Percentiles rank a stretch among this genome's conserved stretches.
phyloP scores from a whole-genome alignment of 2,329 filamentous ascomycete species.

The Pseudopithomyces chartarum region DNA sequence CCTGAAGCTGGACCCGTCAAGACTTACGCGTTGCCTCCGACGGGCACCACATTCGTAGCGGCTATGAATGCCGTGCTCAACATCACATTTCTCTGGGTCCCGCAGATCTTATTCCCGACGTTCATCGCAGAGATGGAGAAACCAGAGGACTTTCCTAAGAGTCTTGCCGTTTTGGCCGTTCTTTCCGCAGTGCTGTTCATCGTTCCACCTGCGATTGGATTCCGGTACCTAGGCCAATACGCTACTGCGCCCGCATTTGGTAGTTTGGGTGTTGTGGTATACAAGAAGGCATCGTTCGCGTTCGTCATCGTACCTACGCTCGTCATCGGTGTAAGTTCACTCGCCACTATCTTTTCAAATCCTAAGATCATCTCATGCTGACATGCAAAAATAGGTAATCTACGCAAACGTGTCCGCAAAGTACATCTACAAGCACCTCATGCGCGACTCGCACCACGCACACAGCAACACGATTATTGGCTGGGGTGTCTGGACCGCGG shows the following conservation, averaged over 20 bases:
- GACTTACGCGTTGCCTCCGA: slow-evolving; percentile 69
- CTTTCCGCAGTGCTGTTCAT: slow-evolving; percentile 71
- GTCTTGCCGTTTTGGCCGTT: slow-evolving; percentile 48
- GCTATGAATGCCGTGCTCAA: slow-evolving; percentile 91
- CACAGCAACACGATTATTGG: slow-evolving; percentile 79
- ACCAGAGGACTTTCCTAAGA: slow-evolving; percentile 82
- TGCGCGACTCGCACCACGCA: slow-evolving; percentile 79
- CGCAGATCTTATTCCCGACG: slow-evolving; percentile 89
- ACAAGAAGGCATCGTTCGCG: slow-evolving; percentile 87
- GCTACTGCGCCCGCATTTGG: slow-evolving; percentile 87
- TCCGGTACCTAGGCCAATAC: slow-evolving; percentile 62
- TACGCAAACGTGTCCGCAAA: slow-evolving; percentile 90
- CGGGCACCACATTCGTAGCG: slow-evolving; percentile 78
- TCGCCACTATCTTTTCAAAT: no score
- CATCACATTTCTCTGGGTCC: slow-evolving; percentile 95
- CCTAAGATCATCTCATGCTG: not conserved
- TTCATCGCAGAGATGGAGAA: slow-evolving; percentile 95
- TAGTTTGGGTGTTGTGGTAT: slow-evolving; percentile 72
- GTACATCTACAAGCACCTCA: slow-evolving; percentile 92
- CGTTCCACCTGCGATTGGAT: not conserved
- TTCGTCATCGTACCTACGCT: slow-evolving; percentile 97
- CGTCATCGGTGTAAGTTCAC: slow-evolving; percentile 69
- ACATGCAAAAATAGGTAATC: slow-evolving; percentile 53
- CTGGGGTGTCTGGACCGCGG: slow-evolving; percentile 78
- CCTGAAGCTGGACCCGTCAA: slow-evolving; percentile 52